phyloP scores from a whole-genome alignment of 805 yeast genomes.

The Candida pseudofarinosa region DNA sequence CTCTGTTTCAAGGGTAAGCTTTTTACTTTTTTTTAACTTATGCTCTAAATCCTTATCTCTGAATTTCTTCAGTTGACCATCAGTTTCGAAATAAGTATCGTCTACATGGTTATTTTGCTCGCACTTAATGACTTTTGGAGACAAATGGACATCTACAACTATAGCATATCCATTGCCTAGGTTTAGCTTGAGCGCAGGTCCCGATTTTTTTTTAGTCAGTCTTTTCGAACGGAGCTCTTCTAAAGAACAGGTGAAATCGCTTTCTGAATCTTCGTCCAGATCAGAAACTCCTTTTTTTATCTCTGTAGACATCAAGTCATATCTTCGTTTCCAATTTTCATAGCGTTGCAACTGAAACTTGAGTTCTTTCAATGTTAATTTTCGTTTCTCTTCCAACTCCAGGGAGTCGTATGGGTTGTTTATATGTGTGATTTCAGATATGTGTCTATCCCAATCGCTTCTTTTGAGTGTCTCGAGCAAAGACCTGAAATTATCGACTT shows the following conservation, averaged over 20 bases:
- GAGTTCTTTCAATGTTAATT: slow-evolving; percentile 49
- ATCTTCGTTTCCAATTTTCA: slow-evolving; percentile 35
- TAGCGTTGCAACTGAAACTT: slow-evolving; percentile 32
- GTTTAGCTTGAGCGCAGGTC: slow-evolving; percentile 33
- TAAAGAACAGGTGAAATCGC: slow-evolving; percentile 22
- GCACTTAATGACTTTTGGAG: slow-evolving; percentile 18
- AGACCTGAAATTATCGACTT: slow-evolving; percentile 52
- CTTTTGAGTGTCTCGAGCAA: slow-evolving; percentile 36
- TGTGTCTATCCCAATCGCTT: slow-evolving; percentile 44
- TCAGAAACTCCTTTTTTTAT: slow-evolving; percentile 12
- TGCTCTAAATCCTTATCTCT: neutral
- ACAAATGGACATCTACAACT: slow-evolving; percentile 34
- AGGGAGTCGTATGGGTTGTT: slow-evolving; percentile 42
- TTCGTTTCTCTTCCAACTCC: slow-evolving; percentile 51
- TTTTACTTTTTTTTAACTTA: neutral
- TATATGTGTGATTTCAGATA: slow-evolving; percentile 48
- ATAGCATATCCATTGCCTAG: slow-evolving; percentile 36
- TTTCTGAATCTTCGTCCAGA: slow-evolving; percentile 7
- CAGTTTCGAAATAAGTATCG: neutral
- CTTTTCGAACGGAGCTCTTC: slow-evolving; percentile 21
- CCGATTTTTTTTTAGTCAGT: slow-evolving; percentile 23
- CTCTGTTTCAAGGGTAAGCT: slow-evolving; percentile 1
- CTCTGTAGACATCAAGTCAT: slow-evolving; percentile 20
- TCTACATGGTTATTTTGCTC: neutral
- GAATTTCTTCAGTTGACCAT: neutral